Conservation (phyloP, 2,329 filamentous ascomycete genomes). For the Amylocarpus encephaloides region DNA sequence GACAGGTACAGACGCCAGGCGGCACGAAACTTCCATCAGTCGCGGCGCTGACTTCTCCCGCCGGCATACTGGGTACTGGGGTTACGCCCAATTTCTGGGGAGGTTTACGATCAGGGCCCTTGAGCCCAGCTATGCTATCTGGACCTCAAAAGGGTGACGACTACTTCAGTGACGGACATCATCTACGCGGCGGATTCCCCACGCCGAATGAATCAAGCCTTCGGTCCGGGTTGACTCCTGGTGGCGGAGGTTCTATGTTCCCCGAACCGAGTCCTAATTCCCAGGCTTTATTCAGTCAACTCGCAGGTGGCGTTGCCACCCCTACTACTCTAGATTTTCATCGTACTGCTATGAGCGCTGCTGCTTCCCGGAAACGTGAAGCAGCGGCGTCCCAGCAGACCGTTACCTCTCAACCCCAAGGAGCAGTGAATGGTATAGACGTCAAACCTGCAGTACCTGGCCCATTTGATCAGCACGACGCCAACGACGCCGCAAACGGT, state of each 20-base stretch:
- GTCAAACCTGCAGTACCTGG: slow-evolving; percentile 47
- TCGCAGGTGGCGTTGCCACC: slow-evolving; percentile 72
- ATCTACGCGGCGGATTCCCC: slow-evolving; percentile 75
- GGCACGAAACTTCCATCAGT: slow-evolving; percentile 81
- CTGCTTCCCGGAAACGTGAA: slow-evolving; percentile 55
- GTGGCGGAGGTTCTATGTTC: slow-evolving; percentile 96
- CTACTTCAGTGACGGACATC: slow-evolving; percentile 79
- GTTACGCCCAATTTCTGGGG: slow-evolving; percentile 74
- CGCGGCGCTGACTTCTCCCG: slow-evolving; percentile 84
- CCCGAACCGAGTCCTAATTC: slow-evolving; percentile 84
- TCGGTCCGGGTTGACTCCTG: slow-evolving; percentile 84
- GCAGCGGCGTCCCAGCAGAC: slow-evolving; percentile 32
- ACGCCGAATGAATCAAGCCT: slow-evolving; percentile 96
- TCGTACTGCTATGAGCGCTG: slow-evolving; percentile 78
- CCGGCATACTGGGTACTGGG: slow-evolving; percentile 68
- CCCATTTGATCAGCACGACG: slow-evolving; percentile 79
- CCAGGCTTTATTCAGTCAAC: slow-evolving; percentile 70
- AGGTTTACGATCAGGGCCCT: slow-evolving; percentile 79
- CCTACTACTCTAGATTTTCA: slow-evolving; percentile 92
- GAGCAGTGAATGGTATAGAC: slow-evolving; percentile 27
- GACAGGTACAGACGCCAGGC: slow-evolving; percentile 67
- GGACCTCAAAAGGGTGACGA: slow-evolving; percentile 65
- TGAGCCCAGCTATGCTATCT: slow-evolving; percentile 96
- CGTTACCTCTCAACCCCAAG: slow-evolving; percentile 49
- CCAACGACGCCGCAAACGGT: slow-evolving; percentile 90